Percentiles rank a stretch among this genome's conserved stretches.
Conservation (phyloP, 2,329 filamentous ascomycete genomes). For the Trichoderma sp. region DNA sequence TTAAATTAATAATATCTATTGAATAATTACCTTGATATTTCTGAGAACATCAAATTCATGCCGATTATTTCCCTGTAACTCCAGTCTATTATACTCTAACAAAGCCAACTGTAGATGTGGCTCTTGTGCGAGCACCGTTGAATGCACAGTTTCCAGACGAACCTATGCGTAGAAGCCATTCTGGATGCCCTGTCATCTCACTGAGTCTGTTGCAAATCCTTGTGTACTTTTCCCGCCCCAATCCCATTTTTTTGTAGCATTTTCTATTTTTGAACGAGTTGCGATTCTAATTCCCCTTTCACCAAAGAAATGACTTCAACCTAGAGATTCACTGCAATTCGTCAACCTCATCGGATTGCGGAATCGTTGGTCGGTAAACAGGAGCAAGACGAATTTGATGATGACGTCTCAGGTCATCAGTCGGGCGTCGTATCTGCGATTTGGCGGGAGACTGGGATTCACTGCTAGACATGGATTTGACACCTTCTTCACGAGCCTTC, state of each 20-base stretch:
- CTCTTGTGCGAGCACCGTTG: constrained; percentile 20
- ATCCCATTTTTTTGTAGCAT: neutral
- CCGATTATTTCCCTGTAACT: neutral
- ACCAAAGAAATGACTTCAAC: neutral
- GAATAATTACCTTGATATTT: constrained; percentile 15
- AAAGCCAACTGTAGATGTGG: constrained; percentile 19
- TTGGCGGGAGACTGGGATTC: constrained; percentile 14
- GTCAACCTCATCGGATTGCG: constrained; percentile 34
- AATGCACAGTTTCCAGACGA: constrained; percentile 6
- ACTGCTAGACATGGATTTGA: neutral
- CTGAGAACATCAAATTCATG: constrained; percentile 12
- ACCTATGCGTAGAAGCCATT: neutral
- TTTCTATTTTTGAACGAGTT: neutral
- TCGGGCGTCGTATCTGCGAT: constrained; percentile 18
- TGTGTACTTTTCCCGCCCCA: neutral
- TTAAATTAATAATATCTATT: constrained; percentile 15
- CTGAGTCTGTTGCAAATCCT: neutral
- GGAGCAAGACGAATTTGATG: constrained; percentile 32
- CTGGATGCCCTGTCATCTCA: neutral
- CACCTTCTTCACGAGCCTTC: constrained; percentile 5
- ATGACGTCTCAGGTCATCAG: constrained; percentile 26
- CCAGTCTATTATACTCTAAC: constrained; percentile 21
- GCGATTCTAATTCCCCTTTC: neutral
- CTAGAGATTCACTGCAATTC: constrained; percentile 36
- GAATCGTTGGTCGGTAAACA: constrained; percentile 30